Base-by-base conservation (phyloP, 352 stramenopile species). In the Pythium rishiriense region DNA sequence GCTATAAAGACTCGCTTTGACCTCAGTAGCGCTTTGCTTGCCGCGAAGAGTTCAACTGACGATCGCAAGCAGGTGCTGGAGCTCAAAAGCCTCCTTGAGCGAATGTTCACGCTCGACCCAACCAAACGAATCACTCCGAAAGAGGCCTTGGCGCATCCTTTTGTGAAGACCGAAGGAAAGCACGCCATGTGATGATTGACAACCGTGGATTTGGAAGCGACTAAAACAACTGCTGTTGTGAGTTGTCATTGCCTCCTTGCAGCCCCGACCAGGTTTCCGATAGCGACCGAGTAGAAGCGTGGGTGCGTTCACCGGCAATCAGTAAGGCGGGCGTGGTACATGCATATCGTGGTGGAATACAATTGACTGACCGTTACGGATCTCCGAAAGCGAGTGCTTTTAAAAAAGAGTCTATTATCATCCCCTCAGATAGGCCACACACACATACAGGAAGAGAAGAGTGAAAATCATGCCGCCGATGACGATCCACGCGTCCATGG, bases 401-500 rank as follows among this genome's bases (percentile, higher is more conserved):
- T 17, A 21, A 6, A 55, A 17, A 12, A 47, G 45, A 28, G 31
- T 59, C 35, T 49, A 33, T 57, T 26, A 53, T 60, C 64, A 72
- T 14, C 48, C 37, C 35, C 58, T 93, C 24, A 77, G 51, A 62
- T 90, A 93, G 39, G 70, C 70, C 26, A 90, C 83, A 66, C 86
- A 94, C 14, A 75, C 68, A 43, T 91, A 94, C 47, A 94, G 69
- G 55, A 93, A 93, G 4, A 87, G 45, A n/a, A 94, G 69, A 29
- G 87, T 93, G 62, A 94, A 69, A 47, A 91, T 25, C 83, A 96
- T 96, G 14, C 87, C 87, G 11, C 66, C 83, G 29, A 91, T 71
- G 2, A 95, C 87, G 55, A 95, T 93, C 87, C 84, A 94, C 42
- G 88, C 90, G 58, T 94, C 87, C 28, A 91, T 80, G 2, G 81